These are phyloP conservation scores for Pseudozyma pruni DNA, from an alignment of 1,284 basidiomycete species.

Conservation along the genomic window DNA sequence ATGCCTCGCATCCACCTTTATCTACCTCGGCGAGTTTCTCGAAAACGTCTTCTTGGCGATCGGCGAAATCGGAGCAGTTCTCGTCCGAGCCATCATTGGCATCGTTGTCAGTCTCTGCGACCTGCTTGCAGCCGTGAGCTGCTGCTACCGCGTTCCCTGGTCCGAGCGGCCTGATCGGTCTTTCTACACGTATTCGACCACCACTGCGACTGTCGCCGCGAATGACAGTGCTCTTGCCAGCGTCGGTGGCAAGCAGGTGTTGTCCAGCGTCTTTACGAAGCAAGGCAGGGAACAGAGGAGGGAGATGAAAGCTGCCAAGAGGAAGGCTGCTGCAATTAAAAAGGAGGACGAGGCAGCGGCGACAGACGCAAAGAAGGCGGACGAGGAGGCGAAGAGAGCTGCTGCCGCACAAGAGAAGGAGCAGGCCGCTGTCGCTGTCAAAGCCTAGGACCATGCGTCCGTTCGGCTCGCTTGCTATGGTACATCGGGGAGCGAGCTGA, in stretches of 20 bases:
- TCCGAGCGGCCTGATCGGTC: slow-evolving; percentile 49
- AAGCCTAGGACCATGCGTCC: background rate
- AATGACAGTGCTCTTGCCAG: slow-evolving; percentile 1
- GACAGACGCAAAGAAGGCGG: slow-evolving; percentile 19
- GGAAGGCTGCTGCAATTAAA: slow-evolving; percentile 25
- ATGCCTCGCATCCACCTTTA: slow-evolving; percentile 46
- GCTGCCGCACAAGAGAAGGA: slow-evolving; percentile 20
- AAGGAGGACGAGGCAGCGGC: slow-evolving; percentile 24
- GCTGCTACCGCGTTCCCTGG: slow-evolving; percentile 58
- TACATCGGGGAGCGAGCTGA: no score
- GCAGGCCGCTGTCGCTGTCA: background rate
- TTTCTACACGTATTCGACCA: slow-evolving; percentile 28
- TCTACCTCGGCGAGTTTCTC: slow-evolving; percentile 51
- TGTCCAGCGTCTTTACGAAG: slow-evolving; percentile 36
- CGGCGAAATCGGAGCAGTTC: slow-evolving; percentile 52
- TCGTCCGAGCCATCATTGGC: slow-evolving; percentile 48
- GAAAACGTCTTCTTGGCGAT: slow-evolving; percentile 48
- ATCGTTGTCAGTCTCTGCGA: slow-evolving; percentile 58
- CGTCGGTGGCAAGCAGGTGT: slow-evolving; percentile 41
- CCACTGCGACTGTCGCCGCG: background rate
- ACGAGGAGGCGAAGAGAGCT: slow-evolving; percentile 10
- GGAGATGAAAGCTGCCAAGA: slow-evolving; percentile 57
- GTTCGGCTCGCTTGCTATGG: no score
- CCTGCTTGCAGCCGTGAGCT: slow-evolving; percentile 53
- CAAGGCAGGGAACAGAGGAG: slow-evolving; percentile 29